Evolutionary conservation across 345 rosid species (phyloP), one percentile per base, ranked within the genome.

Genomic region (Citrus inodora): DNA sequence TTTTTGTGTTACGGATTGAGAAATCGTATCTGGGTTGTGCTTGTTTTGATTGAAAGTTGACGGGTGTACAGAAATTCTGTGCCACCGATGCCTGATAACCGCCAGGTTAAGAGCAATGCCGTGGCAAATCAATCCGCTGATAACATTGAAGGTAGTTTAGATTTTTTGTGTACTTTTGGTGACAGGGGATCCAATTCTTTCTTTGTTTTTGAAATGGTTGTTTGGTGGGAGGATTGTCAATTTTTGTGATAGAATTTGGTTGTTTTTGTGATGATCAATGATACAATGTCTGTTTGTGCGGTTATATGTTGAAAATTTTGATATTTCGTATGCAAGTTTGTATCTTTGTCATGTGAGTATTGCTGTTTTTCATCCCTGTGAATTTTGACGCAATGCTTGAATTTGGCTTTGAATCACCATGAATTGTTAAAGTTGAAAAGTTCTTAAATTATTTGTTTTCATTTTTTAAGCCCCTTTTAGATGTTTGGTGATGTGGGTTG

Each of bases 1-100:
- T 28, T 79, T 19, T 66, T 67, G 67, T 70, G 67, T 59, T 8
- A 5, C 35, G 58, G 75, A 37, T 63, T 48, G 48, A 21, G 70
- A 55, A 71, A 61, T 71, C 38, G 19, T 32, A 19, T 71, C 81
- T 71, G 76, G 71, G 80, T 76, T 76, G 64, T 40, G 59, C 72
- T 53, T 37, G 56, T 68, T 76, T 78, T 81, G 78, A 78, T 84
- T 73, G 75, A 22, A 48, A 79, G 38, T 17, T n/a, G 62, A 56
- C 69, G 55, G 40, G 28, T 62, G 70, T 42, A 42, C 33, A 48
- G 2, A 74, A 77, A 53, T 65, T 59, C 80, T 61, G 76, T 59
- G 75, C 85, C 68, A 86, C 87, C 81, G 90, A 92, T 92, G 97
- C 85, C 97, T 4, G 94, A 88, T 81, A 84, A 84, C 79, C 90